phyloP scores from a whole-genome alignment of 306 rosid species.

The Cucurbita argyrosperma region DNA sequence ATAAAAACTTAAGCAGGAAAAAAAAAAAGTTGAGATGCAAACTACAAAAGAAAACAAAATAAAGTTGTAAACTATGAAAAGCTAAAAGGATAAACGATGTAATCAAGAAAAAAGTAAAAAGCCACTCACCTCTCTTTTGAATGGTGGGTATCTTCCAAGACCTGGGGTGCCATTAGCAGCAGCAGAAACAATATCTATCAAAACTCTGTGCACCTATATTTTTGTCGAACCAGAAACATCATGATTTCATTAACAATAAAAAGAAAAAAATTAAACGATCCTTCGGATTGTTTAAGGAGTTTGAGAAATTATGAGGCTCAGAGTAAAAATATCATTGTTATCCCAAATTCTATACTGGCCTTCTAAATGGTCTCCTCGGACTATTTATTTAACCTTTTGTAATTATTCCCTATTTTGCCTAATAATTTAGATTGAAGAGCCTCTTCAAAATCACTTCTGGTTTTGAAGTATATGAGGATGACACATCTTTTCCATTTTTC shows the following conservation, averaged over 20 bases:
- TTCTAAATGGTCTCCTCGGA: background rate
- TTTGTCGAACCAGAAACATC: conserved; percentile 11
- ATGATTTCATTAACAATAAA: background rate
- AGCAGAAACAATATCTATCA: conserved; percentile 72
- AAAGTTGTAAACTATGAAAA: background rate
- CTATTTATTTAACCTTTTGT: background rate
- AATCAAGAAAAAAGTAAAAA: background rate
- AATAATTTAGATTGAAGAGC: background rate
- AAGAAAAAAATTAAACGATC: background rate
- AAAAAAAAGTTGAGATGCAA: background rate
- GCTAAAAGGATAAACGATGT: background rate
- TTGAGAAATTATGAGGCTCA: background rate
- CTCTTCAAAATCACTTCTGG: background rate
- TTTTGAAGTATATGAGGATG: background rate
- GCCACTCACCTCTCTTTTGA: conserved; percentile 69
- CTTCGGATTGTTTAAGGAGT: background rate
- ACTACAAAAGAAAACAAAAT: background rate
- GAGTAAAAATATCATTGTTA: background rate
- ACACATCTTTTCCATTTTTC: background rate
- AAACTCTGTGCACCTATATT: conserved; percentile 74
- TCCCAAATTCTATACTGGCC: background rate
- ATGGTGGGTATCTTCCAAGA: conserved; percentile 95
- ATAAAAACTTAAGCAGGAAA: background rate
- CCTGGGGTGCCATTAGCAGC: conserved; percentile 93
- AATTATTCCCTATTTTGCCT: background rate